Base-by-base conservation (phyloP, 2,329 filamentous ascomycete species). In the Sclerotinia spermophila region DNA sequence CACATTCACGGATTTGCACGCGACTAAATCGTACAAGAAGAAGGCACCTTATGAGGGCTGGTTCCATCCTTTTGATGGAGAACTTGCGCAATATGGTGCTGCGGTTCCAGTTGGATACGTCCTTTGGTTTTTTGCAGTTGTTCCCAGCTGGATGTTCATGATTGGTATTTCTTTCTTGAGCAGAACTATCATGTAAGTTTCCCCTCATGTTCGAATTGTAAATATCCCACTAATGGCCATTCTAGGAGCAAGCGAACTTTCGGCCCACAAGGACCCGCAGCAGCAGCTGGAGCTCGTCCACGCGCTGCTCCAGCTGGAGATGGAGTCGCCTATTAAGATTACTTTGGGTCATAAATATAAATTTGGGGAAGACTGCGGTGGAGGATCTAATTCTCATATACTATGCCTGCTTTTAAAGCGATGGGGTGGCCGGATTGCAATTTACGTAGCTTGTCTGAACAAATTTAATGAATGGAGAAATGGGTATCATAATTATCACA, bases 131-230 rank as follows among this genome's bases (percentile, higher is more conserved):
- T 88, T 92, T 77, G 84, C 86, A 76, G 81, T 90, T 64, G 81
- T 93, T 71, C 87, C 92, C 71, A 89, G 90, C 83, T 95, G 92
- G 92, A 81, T 88, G 69, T 89, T 93, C 78, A 94, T 95, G 92
- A 85, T 95, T 75, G 79, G 87, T 64, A 85, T 95, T 76, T 92
- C 90, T 68, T 89, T 94, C 79, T 78, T 91, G 74, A 93, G 89
- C 84, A 86, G 92, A 79, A 86, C 84, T 71, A 86, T 94, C 81
- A 93, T 94, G 92, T 93, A 83, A 86, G 90, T 85, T 61, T 15
- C 21, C 30, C 17, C 42, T 13, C 51, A n/a, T 5, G 27, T 17
- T 42, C 13, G n/a, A n/a, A 15, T 70, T 64, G 33, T 17, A 69
- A 53, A 58, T 44, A 38, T 69, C 72, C 42, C 35, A 64, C 67